Evolutionary conservation across 2,329 filamentous ascomycete genomes (phyloP), one percentile per base, ranked within the genome.

Genomic region (Clonostachys rhizophaga): DNA sequence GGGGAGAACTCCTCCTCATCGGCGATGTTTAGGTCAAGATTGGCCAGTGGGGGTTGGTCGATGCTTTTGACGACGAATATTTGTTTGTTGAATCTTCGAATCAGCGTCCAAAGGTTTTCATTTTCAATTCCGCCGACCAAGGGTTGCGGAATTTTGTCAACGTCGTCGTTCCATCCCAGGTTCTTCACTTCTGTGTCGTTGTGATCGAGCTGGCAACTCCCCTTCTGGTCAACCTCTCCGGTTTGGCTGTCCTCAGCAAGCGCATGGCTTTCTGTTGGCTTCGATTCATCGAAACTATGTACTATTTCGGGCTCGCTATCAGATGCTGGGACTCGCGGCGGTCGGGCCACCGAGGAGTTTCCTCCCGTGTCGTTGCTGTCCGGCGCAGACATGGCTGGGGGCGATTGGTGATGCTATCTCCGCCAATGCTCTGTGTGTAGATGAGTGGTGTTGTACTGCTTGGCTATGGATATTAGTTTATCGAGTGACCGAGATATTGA

Each of bases 1-100:
- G 89, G 89, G 0, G 86, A 89, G 62, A 94, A 94, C 48, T 91
- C 86, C 54, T 94, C 89, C 46, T 92, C 84, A 37, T 91, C 85
- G 5, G 88, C 84, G 47, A 89, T 85, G 55, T 91, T 89, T 49
- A 95, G 75, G 62, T 95, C 89, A 36, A 95, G 69, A 13, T 83
- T 81, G 6, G 86, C 87, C 2, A 86, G 76, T 1, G 66, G 66
- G 0, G 58, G 49, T 36, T 66, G 56, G 1, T 63, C 55, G 9
- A 84, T 79, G 30, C 86, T 81, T 61, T 87, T 89, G 55, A 94
- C 86, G 66, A 79, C 70, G 52, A 80, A 80, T 45, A 79, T 68
- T 66, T 81, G 78, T 71, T 89, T 89, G 61, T 91, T 84, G 62
- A 91, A 91, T 2, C 87, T 75, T 20, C 87, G 73, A 33, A 89